A percentile compares a stretch with the other conserved stretches of the same genome.
Conservation (phyloP, 2,329 filamentous ascomycete genomes). For the Clonostachys rosea region DNA sequence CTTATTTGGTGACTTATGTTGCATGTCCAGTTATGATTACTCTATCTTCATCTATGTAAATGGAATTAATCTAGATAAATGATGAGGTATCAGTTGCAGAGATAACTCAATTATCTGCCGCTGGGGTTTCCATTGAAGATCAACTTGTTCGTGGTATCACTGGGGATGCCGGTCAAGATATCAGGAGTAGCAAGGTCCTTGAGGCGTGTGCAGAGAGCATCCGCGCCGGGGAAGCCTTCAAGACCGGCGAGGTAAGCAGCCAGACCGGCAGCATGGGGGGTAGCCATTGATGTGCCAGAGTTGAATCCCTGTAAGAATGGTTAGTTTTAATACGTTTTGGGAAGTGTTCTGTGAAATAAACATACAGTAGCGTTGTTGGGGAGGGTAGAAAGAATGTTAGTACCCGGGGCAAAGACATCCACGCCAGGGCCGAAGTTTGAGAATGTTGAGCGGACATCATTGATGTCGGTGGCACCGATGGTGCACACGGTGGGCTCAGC, state of each 20-base stretch:
- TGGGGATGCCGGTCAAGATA: conserved; percentile 71
- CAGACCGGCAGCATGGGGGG: conserved; percentile 33
- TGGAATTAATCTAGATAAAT: too few species aligned
- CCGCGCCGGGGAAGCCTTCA: conserved; percentile 31
- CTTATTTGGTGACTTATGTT: too few species aligned
- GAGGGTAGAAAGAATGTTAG: conserved; percentile 37
- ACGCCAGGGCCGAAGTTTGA: conserved; percentile 43
- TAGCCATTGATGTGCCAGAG: conserved; percentile 35
- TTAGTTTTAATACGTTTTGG: background rate
- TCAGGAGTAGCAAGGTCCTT: conserved; percentile 33
- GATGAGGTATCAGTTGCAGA: too few species aligned
- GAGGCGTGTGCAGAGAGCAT: conserved; percentile 41
- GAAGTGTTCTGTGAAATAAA: background rate
- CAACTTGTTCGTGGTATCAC: conserved; percentile 43
- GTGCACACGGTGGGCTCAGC: conserved; percentile 12
- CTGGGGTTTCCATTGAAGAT: conserved; percentile 44
- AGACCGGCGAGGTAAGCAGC: conserved; percentile 37
- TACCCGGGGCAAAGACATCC: conserved; percentile 44
- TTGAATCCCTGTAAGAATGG: conserved; percentile 13
- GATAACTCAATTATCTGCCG: too few species aligned
- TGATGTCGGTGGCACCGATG: conserved; percentile 19
- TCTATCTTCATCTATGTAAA: too few species aligned
- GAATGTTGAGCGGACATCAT: conserved; percentile 30
- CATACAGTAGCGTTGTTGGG: conserved; percentile 26
- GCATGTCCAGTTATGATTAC: too few species aligned